Percentiles rank a stretch among this genome's conserved stretches.
phyloP scores from a whole-genome alignment of 2,329 filamentous ascomycete genomes.

The Fusarium compactum region DNA sequence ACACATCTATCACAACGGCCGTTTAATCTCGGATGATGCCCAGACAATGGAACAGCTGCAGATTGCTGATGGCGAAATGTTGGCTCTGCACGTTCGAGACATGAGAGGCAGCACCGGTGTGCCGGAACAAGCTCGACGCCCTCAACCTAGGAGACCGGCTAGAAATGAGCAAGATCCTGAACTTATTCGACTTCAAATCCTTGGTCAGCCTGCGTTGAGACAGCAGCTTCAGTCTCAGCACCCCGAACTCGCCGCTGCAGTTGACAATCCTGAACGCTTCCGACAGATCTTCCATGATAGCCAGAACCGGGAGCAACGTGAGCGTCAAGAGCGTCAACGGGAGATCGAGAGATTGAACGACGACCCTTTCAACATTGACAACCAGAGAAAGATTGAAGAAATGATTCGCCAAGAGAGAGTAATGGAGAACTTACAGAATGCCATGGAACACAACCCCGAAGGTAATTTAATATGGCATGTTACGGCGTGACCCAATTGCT shows the following conservation, averaged over 20 bases:
- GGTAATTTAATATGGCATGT: constrained; percentile 66
- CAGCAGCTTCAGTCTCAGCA: constrained; percentile 77
- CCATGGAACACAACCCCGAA: constrained; percentile 97
- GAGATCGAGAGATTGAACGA: constrained; percentile 89
- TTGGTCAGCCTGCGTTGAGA: constrained; percentile 81
- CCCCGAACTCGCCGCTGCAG: constrained; percentile 80
- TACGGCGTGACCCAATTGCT: not conserved
- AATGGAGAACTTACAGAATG: constrained; percentile 94
- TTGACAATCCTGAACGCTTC: constrained; percentile 83
- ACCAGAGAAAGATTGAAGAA: constrained; percentile 92
- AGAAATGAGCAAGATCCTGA: constrained; percentile 75
- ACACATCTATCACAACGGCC: constrained; percentile 91
- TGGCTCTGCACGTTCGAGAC: constrained; percentile 83
- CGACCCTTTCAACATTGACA: constrained; percentile 93
- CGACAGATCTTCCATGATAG: constrained; percentile 76
- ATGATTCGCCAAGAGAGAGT: constrained; percentile 96
- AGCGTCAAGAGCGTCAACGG: constrained; percentile 81
- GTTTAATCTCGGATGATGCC: constrained; percentile 78
- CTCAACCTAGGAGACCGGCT: constrained; percentile 50
- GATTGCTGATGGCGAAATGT: constrained; percentile 90
- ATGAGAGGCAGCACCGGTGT: constrained; percentile 63
- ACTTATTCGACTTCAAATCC: constrained; percentile 82
- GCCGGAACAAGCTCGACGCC: constrained; percentile 52
- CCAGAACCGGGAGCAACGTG: constrained; percentile 76
- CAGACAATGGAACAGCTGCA: constrained; percentile 86